phyloP scores from a whole-genome alignment of 139 green algal species.

The Volvox africanus region DNA sequence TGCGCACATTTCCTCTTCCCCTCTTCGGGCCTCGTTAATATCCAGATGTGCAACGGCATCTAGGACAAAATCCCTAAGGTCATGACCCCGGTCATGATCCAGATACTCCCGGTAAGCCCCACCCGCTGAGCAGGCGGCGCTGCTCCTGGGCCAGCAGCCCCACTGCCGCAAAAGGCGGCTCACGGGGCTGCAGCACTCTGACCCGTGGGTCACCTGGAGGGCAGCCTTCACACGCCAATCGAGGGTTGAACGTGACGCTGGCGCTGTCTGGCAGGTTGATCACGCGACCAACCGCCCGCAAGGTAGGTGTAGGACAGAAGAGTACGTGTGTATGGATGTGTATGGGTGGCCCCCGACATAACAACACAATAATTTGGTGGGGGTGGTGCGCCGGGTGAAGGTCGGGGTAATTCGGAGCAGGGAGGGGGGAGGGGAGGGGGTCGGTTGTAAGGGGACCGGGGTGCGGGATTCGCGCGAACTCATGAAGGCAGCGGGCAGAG shows the following conservation, averaged over 20 bases:
- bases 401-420: neutral
- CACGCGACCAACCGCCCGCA: neutral
- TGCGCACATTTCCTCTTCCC: no score
- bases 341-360: neutral
- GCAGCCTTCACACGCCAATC: conserved; percentile 29
- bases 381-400: neutral
- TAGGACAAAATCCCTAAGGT: no score
- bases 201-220: conserved; percentile 19
- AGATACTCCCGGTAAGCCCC: no score
- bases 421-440: no score
- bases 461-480: no score
- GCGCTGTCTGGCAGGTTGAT: neutral
- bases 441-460: no score
- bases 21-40: no score
- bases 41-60: no score
- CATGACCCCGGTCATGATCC: no score
- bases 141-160: conserved; percentile 32
- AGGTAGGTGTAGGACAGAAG: neutral
- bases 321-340: neutral
- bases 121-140: neutral
- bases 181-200: neutral
- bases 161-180: conserved; percentile 25
- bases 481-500: no score
- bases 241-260: conserved; percentile 31
- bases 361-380: neutral